Evolutionary conservation across 495 filamentous ascomycete species (phyloP).

Genomic region (Entonaema liquescens): DNA sequence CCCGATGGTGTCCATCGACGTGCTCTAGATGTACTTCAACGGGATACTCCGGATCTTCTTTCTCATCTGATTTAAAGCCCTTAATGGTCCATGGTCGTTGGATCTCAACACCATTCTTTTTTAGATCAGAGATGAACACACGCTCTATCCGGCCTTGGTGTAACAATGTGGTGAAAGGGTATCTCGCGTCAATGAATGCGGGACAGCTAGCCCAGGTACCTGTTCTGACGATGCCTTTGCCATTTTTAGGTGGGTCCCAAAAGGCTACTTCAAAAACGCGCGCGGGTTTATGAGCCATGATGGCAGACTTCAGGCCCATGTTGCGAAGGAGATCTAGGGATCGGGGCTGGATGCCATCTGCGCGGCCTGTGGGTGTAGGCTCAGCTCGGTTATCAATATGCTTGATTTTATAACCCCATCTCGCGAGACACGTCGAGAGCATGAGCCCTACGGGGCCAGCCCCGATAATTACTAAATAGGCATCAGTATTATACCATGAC

Average conservation of each 20-base stretch:
- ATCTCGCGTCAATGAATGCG: conserved; percentile 75
- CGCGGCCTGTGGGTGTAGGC: conserved; percentile 75
- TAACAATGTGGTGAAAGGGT: conserved; percentile 78
- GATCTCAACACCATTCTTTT: conserved; percentile 64
- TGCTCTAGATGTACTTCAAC: conserved; percentile 76
- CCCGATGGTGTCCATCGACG: conserved; percentile 72
- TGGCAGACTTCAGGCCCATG: conserved; percentile 75
- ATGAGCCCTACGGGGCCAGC: conserved; percentile 89
- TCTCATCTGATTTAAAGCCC: conserved; percentile 69
- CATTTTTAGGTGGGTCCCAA: conserved; percentile 71
- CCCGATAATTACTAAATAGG: conserved; percentile 74
- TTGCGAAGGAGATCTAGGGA: conserved; percentile 79
- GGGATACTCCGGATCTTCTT: conserved; percentile 65
- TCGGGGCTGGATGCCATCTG: conserved; percentile 82
- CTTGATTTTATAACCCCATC: conserved; percentile 74
- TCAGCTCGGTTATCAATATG: conserved; percentile 76
- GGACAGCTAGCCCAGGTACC: conserved; percentile 78
- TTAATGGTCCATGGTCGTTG: conserved; percentile 68
- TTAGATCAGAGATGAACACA: conserved; percentile 73
- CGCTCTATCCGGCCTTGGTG: conserved; percentile 81
- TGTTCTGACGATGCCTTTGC: conserved; percentile 70
- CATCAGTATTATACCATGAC: conserved; percentile 17
- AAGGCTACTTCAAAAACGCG: conserved; percentile 81
- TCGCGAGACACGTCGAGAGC: conserved; percentile 80
- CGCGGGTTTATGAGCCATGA: conserved; percentile 76